These are phyloP conservation scores for Protomyces gravidus DNA, from an alignment of 1,139 yeast genomes.

Conservation along the genomic window DNA sequence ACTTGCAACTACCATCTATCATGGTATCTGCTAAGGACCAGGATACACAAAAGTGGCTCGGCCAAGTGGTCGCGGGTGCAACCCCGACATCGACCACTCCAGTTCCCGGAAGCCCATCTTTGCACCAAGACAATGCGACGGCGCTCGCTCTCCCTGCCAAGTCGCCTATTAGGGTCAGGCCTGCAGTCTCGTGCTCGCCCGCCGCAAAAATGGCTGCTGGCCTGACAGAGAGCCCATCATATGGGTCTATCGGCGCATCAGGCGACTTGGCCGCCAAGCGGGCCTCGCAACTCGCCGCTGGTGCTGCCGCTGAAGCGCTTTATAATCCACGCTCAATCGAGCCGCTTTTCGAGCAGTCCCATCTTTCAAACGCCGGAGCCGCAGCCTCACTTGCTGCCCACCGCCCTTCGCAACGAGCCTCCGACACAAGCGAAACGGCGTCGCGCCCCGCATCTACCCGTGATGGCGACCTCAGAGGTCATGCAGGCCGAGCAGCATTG, in stretches of 20 bases:
- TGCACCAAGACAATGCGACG: slow-evolving; percentile 9
- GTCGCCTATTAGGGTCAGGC: not conserved
- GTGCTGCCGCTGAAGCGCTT: slow-evolving; percentile 15
- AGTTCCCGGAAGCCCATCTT: not conserved
- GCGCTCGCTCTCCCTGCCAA: slow-evolving; percentile 12
- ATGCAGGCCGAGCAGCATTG: slow-evolving; percentile 20
- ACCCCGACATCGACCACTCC: slow-evolving; percentile 6
- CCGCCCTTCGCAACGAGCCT: not conserved
- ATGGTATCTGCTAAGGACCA: slow-evolving; percentile 3
- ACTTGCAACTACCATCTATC: not conserved
- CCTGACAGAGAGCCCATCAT: slow-evolving; percentile 1
- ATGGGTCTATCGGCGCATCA: slow-evolving; percentile 7
- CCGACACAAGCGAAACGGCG: slow-evolving; percentile 4
- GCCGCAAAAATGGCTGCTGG: not conserved
- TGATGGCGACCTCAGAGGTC: not conserved
- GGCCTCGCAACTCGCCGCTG: slow-evolving; percentile 21
- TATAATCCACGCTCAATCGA: slow-evolving; percentile 14
- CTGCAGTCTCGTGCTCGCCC: not conserved
- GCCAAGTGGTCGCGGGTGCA: slow-evolving; percentile 21
- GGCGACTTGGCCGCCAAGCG: slow-evolving; percentile 16
- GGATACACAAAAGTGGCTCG: slow-evolving; percentile 25
- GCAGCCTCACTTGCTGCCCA: slow-evolving; percentile 23
- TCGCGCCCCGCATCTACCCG: not conserved
- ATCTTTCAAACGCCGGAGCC: slow-evolving; percentile 22
- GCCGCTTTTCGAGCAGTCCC: not conserved